phyloP scores from a whole-genome alignment of 306 rosid genomes.

The Corylus americana region DNA sequence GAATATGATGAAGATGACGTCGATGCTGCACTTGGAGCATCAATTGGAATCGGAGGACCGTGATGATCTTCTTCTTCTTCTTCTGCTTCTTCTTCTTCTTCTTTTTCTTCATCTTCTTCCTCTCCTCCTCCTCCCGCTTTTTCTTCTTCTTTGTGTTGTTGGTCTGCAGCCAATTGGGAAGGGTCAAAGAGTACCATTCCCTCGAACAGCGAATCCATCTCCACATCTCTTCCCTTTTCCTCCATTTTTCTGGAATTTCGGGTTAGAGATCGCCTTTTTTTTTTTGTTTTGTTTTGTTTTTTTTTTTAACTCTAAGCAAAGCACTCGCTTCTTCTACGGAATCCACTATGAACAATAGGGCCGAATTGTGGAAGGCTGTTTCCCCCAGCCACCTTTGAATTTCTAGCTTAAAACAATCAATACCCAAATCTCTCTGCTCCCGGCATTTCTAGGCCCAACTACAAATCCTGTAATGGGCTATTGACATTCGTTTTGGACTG shows the following conservation, averaged over 20 bases:
- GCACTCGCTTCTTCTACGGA: background rate
- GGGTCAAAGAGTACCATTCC: slow-evolving; percentile 75
- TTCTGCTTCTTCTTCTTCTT: slow-evolving; percentile 13
- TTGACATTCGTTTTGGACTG: background rate
- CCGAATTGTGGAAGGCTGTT: background rate
- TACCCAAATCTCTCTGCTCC: background rate
- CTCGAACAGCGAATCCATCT: slow-evolving; percentile 75
- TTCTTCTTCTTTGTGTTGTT: background rate
- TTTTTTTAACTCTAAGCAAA: background rate
- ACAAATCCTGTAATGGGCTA: background rate
- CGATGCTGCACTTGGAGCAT: slow-evolving; percentile 17
- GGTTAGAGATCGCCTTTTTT: background rate
- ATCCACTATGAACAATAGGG: background rate
- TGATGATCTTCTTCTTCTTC: slow-evolving; percentile 17
- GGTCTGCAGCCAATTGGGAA: slow-evolving; percentile 29
- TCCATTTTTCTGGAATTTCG: slow-evolving; percentile 24
- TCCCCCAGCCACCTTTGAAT: background rate
- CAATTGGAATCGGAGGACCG: slow-evolving; percentile 18
- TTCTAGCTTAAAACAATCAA: background rate
- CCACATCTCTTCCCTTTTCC: slow-evolving; percentile 37
- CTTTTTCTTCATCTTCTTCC: background rate
- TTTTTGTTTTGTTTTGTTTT: background rate
- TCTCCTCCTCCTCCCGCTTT: slow-evolving; percentile 19
- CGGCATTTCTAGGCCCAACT: background rate
- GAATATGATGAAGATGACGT: slow-evolving; percentile 1